Evolutionary conservation across 2,329 filamentous ascomycete genomes (phyloP).

Genomic region (Magnaporthiopsis rhizophila): DNA sequence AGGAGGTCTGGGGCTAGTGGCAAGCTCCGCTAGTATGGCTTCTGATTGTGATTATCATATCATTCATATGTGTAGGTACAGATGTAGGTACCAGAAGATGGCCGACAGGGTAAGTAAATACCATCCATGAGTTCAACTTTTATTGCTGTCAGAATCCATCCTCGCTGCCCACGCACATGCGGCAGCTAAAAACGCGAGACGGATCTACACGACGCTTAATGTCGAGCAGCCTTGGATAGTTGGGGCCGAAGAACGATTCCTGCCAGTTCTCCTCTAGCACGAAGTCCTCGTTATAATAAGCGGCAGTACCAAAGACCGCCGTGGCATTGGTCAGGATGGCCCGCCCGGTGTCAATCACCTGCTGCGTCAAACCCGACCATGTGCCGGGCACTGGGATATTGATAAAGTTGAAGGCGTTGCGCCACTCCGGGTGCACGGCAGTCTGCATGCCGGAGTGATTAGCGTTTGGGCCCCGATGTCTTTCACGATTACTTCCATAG

Average conservation of each 20-base stretch:
- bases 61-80: neutral
- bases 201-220: slow-evolving; percentile 37
- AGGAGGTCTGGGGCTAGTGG: too few species aligned
- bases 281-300: neutral
- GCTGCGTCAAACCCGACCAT: neutral
- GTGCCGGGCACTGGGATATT: neutral
- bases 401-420: neutral
- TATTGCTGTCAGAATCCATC: neutral
- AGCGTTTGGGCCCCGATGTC: neutral
- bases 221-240: slow-evolving; percentile 22
- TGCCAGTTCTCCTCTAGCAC: slow-evolving; percentile 19
- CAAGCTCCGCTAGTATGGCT: neutral
- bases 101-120: too few species aligned
- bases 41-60: neutral
- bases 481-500: neutral
- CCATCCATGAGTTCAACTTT: too few species aligned
- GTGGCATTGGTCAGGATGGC: neutral
- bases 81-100: too few species aligned
- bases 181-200: slow-evolving; percentile 28
- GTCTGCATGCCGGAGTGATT: neutral
- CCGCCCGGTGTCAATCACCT: neutral
- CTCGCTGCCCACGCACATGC: slow-evolving; percentile 33
- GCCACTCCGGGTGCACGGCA: neutral
- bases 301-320: neutral
- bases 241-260: slow-evolving; percentile 26